Evolutionary conservation across 2,329 filamentous ascomycete genomes (phyloP).

Genomic region (Diaporthe batatas): DNA sequence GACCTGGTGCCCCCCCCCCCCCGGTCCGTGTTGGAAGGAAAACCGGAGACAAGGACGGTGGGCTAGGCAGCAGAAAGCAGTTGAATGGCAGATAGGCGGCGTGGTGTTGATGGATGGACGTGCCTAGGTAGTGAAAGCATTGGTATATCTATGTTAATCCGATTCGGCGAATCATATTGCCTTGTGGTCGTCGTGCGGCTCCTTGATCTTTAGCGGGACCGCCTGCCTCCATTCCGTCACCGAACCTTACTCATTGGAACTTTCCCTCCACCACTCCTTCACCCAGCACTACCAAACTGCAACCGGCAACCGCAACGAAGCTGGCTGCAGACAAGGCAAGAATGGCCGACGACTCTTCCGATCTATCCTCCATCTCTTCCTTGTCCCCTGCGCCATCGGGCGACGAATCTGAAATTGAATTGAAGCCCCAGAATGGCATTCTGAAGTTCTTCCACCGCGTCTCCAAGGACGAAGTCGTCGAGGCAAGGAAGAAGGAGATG

Average conservation of each 20-base stretch:
- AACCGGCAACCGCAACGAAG: slow-evolving; percentile 31
- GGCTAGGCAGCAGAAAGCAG: slow-evolving; percentile 13
- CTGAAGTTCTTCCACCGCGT: slow-evolving; percentile 77
- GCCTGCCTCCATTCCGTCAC: slow-evolving; percentile 36
- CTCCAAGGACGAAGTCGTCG: slow-evolving; percentile 56
- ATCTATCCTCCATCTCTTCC: slow-evolving; percentile 68
- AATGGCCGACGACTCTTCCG: slow-evolving; percentile 74
- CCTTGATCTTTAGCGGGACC: slow-evolving; percentile 36
- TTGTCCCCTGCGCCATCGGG: slow-evolving; percentile 65
- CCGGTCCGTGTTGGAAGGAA: not conserved
- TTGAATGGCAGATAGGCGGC: slow-evolving; percentile 6
- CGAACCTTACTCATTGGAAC: slow-evolving; percentile 38
- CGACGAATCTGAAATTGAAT: slow-evolving; percentile 64
- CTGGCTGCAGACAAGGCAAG: slow-evolving; percentile 44
- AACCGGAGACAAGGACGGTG: slow-evolving; percentile 13
- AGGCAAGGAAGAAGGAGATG: slow-evolving; percentile 62
- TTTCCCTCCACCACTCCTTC: slow-evolving; percentile 46
- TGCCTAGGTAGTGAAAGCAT: slow-evolving; percentile 20
- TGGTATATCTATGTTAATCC: slow-evolving; percentile 34
- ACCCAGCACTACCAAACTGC: slow-evolving; percentile 40
- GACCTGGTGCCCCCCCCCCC: not conserved
- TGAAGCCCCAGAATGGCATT: slow-evolving; percentile 69
- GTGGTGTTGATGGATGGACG: slow-evolving; percentile 16
- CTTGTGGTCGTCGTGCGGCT: slow-evolving; percentile 37
- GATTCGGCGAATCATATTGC: slow-evolving; percentile 37